Evolutionary conservation across 2,329 filamentous ascomycete species (phyloP).

Genomic region (Claviceps pazoutovae): DNA sequence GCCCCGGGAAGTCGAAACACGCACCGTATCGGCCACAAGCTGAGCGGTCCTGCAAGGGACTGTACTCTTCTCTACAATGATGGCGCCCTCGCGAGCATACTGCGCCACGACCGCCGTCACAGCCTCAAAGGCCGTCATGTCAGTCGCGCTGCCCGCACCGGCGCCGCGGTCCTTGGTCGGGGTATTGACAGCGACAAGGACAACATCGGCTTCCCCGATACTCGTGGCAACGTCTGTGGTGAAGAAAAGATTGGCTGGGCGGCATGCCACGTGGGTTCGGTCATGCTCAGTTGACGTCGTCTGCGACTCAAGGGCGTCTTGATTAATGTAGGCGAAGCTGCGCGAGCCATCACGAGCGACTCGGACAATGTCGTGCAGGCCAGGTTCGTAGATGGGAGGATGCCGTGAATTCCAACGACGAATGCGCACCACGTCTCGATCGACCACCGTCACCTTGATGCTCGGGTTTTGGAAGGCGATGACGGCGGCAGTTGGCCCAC

Average conservation of each 20-base stretch:
- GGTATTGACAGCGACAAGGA: slow-evolving; percentile 67
- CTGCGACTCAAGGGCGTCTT: slow-evolving; percentile 19
- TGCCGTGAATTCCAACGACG: slow-evolving; percentile 59
- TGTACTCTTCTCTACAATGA: slow-evolving; percentile 72
- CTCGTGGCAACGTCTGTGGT: slow-evolving; percentile 48
- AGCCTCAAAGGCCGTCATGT: slow-evolving; percentile 59
- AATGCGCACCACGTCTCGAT: slow-evolving; percentile 51
- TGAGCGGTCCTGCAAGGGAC: slow-evolving; percentile 65
- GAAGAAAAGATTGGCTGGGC: slow-evolving; percentile 57
- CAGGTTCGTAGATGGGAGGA: slow-evolving; percentile 65
- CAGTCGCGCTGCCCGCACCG: slow-evolving; percentile 57
- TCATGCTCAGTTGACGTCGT: slow-evolving; percentile 18
- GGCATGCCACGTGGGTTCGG: slow-evolving; percentile 24
- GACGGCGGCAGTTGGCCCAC: slow-evolving; percentile 62
- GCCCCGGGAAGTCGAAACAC: slow-evolving; percentile 9
- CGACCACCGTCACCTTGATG: slow-evolving; percentile 61
- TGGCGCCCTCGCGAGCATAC: slow-evolving; percentile 50
- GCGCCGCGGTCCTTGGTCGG: slow-evolving; percentile 59
- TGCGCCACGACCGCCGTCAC: slow-evolving; percentile 54
- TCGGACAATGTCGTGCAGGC: slow-evolving; percentile 52
- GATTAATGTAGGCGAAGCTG: slow-evolving; percentile 26
- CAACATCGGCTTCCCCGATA: slow-evolving; percentile 55
- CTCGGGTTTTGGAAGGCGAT: slow-evolving; percentile 61
- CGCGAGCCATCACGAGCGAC: slow-evolving; percentile 46
- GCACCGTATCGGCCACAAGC: slow-evolving; percentile 52